These are phyloP conservation scores for Prototheca stagnorum DNA, from an alignment of 163 green algal genomes.

Conservation along the genomic window DNA sequence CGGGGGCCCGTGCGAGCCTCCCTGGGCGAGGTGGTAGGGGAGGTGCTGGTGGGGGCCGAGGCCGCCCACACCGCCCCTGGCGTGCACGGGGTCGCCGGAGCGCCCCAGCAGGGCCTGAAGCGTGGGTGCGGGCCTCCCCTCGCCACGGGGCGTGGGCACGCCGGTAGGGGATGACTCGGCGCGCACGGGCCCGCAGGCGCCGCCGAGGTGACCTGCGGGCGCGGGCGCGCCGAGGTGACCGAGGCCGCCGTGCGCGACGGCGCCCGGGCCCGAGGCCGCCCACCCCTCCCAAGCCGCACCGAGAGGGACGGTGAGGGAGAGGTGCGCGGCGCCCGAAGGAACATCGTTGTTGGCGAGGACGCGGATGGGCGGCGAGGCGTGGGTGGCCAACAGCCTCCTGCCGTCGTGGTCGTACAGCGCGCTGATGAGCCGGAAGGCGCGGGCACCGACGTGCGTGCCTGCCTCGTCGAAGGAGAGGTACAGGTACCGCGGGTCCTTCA, in stretches of 20 bases:
- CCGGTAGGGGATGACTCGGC: no score
- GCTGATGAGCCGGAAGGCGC: slow-evolving; percentile 31
- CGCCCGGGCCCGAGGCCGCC: not conserved
- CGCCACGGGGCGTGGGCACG: no score
- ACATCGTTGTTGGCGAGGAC: slow-evolving; percentile 53
- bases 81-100: no score
- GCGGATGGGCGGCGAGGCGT: slow-evolving; percentile 29
- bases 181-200: no score
- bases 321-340: slow-evolving; percentile 29
- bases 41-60: no score
- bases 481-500: slow-evolving; percentile 22
- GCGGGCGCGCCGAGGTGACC: no score
- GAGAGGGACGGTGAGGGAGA: slow-evolving; percentile 15
- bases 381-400: slow-evolving; percentile 17
- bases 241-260: not conserved
- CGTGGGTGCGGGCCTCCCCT: no score
- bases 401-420: slow-evolving; percentile 24
- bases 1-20: no score
- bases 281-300: not conserved
- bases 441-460: slow-evolving; percentile 21
- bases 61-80: no score
- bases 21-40: no score
- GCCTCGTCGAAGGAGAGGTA: slow-evolving; percentile 35
- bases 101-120: no score
- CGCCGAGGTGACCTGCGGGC: no score